These are phyloP conservation scores for Ophiocytium majus DNA, from an alignment of 352 stramenopile genomes.

Conservation along the genomic window DNA sequence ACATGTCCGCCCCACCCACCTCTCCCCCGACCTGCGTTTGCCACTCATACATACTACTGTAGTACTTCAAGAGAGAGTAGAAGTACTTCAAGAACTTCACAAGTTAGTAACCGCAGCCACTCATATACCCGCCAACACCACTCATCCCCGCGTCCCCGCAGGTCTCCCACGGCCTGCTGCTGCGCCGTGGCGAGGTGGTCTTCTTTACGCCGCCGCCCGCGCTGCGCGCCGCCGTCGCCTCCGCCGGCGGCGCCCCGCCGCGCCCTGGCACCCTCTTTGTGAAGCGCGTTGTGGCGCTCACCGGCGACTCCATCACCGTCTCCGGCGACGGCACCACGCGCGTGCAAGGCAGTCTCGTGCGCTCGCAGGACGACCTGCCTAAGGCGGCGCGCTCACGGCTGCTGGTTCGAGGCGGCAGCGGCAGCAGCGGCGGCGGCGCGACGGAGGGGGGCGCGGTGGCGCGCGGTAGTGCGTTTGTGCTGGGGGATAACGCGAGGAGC, in stretches of 20 bases:
- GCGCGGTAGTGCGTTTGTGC: conserved; percentile 29
- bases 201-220: conserved; percentile 42
- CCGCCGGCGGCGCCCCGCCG: conserved; percentile 29
- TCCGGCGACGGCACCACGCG: conserved; percentile 24
- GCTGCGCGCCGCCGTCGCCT: conserved; percentile 31
- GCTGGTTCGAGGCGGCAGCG: background rate
- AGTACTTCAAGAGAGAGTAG: too few species aligned
- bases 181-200: conserved; percentile 37
- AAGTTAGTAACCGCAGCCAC: too few species aligned
- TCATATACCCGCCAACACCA: too few species aligned
- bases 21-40: too few species aligned
- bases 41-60: too few species aligned
- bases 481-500: conserved; percentile 40
- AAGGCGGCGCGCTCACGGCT: background rate
- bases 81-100: too few species aligned
- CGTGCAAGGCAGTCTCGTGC: background rate
- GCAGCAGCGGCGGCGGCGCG: background rate
- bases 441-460: background rate
- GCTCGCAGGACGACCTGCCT: background rate
- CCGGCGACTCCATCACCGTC: conserved; percentile 39
- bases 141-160: too few species aligned
- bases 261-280: conserved; percentile 39
- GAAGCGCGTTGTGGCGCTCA: conserved; percentile 44
- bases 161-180: conserved; percentile 29
- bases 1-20: too few species aligned